Evolutionary conservation across 495 filamentous ascomycete species (phyloP).

Genomic region (Penicillium coffeae): DNA sequence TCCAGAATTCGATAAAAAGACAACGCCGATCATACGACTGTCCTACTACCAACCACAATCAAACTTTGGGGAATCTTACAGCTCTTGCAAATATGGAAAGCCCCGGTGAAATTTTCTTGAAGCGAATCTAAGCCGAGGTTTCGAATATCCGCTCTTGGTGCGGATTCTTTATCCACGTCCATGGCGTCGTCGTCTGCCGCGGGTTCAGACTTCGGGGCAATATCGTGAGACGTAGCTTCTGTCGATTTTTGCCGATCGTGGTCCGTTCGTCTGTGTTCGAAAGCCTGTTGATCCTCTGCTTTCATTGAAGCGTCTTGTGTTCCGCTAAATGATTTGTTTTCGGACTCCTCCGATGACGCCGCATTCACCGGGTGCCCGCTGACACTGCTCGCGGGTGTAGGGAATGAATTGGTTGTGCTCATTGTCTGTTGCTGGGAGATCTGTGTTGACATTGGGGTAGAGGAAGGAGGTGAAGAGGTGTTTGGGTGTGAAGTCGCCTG

Average conservation of each 20-base stretch:
- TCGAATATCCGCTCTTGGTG: conserved; percentile 11
- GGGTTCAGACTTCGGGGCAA: conserved; percentile 16
- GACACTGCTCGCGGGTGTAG: conserved; percentile 46
- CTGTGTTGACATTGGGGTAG: conserved; percentile 46
- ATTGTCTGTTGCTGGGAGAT: conserved; percentile 41
- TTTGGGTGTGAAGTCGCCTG: conserved; percentile 42
- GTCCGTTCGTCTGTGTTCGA: conserved; percentile 35
- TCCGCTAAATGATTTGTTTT: conserved; percentile 28
- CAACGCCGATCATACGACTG: conserved; percentile 25
- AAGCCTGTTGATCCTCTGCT: conserved; percentile 17
- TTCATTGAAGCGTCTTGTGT: conserved; percentile 20
- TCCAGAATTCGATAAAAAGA: conserved; percentile 26
- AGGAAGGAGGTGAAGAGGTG: conserved; percentile 43
- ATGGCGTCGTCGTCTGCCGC: conserved; percentile 30
- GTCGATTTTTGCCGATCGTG: conserved; percentile 31
- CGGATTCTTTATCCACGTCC: conserved; percentile 34
- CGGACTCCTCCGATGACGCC: conserved; percentile 31
- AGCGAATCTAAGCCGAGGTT: conserved; percentile 40
- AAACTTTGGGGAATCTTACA: conserved; percentile 44
- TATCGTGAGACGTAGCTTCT: conserved; percentile 24
- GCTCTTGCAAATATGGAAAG: conserved; percentile 50
- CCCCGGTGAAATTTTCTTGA: conserved; percentile 43
- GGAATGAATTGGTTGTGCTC: conserved; percentile 43
- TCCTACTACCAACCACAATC: conserved; percentile 22
- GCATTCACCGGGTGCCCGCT: conserved; percentile 30